Evolutionary conservation across 805 yeast species (phyloP), one percentile per base, ranked within the genome.

Genomic region (Myxozyma geophila): DNA sequence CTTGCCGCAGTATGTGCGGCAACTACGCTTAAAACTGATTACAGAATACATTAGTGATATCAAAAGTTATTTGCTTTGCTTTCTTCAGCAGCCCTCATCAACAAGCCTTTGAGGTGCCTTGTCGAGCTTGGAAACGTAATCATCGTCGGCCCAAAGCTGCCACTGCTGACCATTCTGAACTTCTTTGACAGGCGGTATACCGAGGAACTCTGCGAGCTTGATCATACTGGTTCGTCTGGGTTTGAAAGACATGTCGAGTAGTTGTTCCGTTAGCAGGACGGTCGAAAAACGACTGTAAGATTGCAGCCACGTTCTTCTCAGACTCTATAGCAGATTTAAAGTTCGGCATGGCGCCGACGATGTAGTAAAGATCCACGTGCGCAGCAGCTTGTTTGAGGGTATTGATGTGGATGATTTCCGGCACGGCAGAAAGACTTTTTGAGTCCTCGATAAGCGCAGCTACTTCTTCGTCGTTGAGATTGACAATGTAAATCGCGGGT

Each of bases 161-260:
- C 43, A 39, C 33, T 54, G 58, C 39, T 21, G 33, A 2, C 6
- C 43, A 7, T 7, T 19, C 37, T 54, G 58, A 2, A 19, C 7
- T 9, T 58, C 58, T 19, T 35, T 17, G 39, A 54, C 39, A 6
- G 17, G 1, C 2, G 37, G 17, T 12, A 5, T 44, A 1, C 58
- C 58, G n/a, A 23, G 37, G 7, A 9, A 19, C 19, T 39, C 37
- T 1, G 58, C 58, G 4, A 54, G 50, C 36, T 41, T 21, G 37
- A 41, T 17, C 28, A 39, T 35, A 2, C 58, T 2, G 1, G 58
- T 54, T 23, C 23, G 12, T 9, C 35, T 36, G 17, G 58, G 58
- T 9, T 54, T 52, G 51, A 35, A 54, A 39, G 57, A 54, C 58
- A 54, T 54, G 7, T 54, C 58, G n/a, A 54, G 51, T 1, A 44